Evolutionary conservation across 352 stramenopile species (phyloP), one percentile per base, ranked within the genome.

Genomic region (Blastocystis sp.): DNA sequence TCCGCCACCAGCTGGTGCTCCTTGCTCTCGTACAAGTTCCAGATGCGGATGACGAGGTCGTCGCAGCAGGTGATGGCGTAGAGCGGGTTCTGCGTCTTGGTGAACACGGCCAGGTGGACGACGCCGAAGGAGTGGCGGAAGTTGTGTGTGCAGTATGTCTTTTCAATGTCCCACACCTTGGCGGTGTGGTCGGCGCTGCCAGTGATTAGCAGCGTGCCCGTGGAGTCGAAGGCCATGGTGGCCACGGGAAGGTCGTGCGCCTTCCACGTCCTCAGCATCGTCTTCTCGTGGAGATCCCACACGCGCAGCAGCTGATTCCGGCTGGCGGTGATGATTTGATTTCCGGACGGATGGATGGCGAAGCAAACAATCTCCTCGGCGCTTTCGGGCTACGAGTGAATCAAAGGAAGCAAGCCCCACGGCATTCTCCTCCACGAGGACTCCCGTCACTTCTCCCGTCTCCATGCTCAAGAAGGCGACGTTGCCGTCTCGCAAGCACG

Each of bases 151-250:
- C 92, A 94, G 89, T 93, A 95, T 23, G 92, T 92, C 89, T 95
- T 94, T 76, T 95, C 92, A 40, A 95, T 91, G 89, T 96, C 93
- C 64, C 94, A 96, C 53, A 94, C 89, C 41, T 88, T 88, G 1
- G 78, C 78, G 59, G 78, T 88, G 23, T 88, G 56, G 91, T 99
- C 96, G 43, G 96, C 95, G 34, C 95, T 95, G 88, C 95, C 96
- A 0, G 96, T 99, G 7, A 95, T 95, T 9, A 98, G 90, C 86
- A 99, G 90, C 70, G 93, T 96, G 59, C 93, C 94, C 34, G 94
- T 93, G 23, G 92, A 92, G 90, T 97, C 94, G 86, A 96, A 95
- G 41, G 91, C 92, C 92, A 97, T 94, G 69, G 90, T 91, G 66
- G 95, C 89, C 76, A 96, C 92, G 7, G 93, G 93, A 65, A 91